Conservation (phyloP, 345 rosid species). For the Euphorbia pulcherrima region DNA sequence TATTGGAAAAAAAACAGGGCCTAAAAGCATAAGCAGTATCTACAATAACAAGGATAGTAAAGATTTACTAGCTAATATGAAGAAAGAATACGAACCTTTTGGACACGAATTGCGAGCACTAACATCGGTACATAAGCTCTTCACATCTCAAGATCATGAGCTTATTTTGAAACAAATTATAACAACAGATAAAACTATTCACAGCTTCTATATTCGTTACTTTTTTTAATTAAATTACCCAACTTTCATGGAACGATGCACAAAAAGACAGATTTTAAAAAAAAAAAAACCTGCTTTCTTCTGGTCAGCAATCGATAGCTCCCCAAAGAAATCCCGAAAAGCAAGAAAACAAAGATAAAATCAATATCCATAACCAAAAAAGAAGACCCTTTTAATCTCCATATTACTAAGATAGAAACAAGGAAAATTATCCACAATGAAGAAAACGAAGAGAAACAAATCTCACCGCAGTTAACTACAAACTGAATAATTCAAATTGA, state of each 20-base stretch:
- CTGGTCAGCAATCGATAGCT: background rate
- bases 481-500: background rate
- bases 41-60: background rate
- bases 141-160: background rate
- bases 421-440: background rate
- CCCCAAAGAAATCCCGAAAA: background rate
- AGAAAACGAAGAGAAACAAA: background rate
- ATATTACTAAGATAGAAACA: background rate
- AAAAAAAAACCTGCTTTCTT: background rate
- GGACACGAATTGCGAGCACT: background rate
- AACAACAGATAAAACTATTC: background rate
- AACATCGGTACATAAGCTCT: background rate
- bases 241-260: background rate
- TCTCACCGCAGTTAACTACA: background rate
- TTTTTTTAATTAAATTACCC: background rate
- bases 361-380: background rate
- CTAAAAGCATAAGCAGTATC: background rate
- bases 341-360: background rate
- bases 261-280: background rate
- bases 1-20: no score
- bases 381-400: background rate
- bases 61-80: background rate
- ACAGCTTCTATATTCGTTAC: background rate
- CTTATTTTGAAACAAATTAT: background rate
- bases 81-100: no score